Evolutionary conservation across 805 yeast species (phyloP).

Genomic region (Saccharomyces paradoxus): DNA sequence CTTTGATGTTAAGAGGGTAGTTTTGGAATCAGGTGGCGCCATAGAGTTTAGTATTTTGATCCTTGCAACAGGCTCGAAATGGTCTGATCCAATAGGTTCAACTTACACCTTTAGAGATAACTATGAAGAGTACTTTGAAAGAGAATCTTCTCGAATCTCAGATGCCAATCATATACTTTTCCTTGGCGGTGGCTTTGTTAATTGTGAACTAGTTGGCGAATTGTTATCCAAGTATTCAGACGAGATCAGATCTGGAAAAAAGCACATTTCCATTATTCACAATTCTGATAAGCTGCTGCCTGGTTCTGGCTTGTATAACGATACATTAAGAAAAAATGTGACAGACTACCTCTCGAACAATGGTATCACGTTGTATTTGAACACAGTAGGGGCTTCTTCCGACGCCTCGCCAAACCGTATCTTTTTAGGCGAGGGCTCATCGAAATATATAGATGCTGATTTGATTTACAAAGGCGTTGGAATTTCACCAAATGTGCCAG

Average conservation of each 20-base stretch:
- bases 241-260: constrained; percentile 10
- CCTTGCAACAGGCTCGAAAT: constrained; percentile 27
- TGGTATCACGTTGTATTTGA: constrained; percentile 13
- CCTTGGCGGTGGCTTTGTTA: constrained; percentile 31
- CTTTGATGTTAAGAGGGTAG: constrained; percentile 14
- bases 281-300: constrained; percentile 11
- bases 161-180: constrained; percentile 23
- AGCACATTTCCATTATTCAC: constrained; percentile 22
- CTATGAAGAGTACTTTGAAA: constrained; percentile 9
- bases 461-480: constrained; percentile 13
- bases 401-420: constrained; percentile 4
- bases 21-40: constrained; percentile 6
- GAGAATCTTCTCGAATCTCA: constrained; percentile 9
- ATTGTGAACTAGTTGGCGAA: constrained; percentile 30
- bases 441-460: constrained; percentile 12
- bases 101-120: constrained; percentile 10
- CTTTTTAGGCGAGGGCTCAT: constrained; percentile 1
- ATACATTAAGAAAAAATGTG: constrained; percentile 9
- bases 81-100: constrained; percentile 24
- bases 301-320: constrained; percentile 7
- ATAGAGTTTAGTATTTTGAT: constrained; percentile 20
- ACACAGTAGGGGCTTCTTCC: constrained; percentile 5
- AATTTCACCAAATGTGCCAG: constrained; percentile 18
- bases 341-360: constrained; percentile 10
- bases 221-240: constrained; percentile 15